Evolutionary conservation across 768 basidiomycete genomes (phyloP), one percentile per base, ranked within the genome.

Genomic region (Gelatoporia subvermispora): DNA sequence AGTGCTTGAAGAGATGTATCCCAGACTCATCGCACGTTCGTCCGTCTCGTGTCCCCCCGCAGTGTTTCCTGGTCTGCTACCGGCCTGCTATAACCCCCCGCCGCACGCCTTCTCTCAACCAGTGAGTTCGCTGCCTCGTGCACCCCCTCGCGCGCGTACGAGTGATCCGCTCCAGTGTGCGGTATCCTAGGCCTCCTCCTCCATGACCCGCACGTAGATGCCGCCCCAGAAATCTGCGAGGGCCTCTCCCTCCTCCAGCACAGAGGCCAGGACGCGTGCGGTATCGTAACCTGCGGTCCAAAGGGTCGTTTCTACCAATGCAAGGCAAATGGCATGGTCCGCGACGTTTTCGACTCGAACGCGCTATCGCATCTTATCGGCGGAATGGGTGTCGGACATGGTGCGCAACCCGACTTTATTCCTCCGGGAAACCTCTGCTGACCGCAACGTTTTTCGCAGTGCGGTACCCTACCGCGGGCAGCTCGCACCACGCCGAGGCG

Each of bases 311-410:
- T 99, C 64, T 97, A 88, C 67, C 96, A 99, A 65, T 94, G 93
- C 76, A 99, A 99, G 69, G 92, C 93, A 22, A 99, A 98, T 62
- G 96, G 96, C 38, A 98, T 99, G 96, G 95, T 99, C 58, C 78
- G 94, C 44, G 96, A 99, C 62, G 86, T 98, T 51, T 93, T 98
- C 67, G 94, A 98, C 65, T 73, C 78, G 31, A 79, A 76, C 59
- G 79, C 87, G 3, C 71, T 98, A 48, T 75, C 80, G 36, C 82
- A 81, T 51, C 69, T 99, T 52, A 75, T 88, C 53, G 96, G 96
- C 4, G 84, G 88, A 39, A 99, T 99, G 96, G 96, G 96, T 47
- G 82, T 99, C 45, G 96, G 96, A 0, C 96, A 99, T 66, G 94
- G 95, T 95, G 58, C 54, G 78, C 55, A n/a, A 5, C 18, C 42